phyloP scores from a whole-genome alignment of 2,329 filamentous ascomycete species.

The Sclerotinia glacialis region DNA sequence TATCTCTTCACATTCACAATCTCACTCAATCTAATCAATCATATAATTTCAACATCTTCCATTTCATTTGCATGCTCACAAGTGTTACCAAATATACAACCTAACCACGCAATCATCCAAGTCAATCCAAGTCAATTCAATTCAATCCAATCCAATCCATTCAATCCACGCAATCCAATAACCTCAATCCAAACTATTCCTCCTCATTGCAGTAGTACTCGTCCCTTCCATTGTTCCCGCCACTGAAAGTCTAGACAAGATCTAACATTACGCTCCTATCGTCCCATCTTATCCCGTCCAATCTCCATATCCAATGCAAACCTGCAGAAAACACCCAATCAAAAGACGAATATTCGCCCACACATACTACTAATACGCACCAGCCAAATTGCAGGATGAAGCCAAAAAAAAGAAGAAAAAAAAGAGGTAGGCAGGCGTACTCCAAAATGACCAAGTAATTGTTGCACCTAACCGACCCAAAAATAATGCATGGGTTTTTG shows the following conservation, averaged over 20 bases:
- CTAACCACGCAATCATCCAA: slow-evolving; percentile 9
- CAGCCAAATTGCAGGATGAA: neutral
- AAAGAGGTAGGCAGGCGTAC: neutral
- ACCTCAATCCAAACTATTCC: neutral
- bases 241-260: slow-evolving; percentile 3
- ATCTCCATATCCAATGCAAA: slow-evolving; percentile 1
- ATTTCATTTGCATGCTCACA: neutral
- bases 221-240: neutral
- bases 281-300: neutral
- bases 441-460: slow-evolving; percentile 9
- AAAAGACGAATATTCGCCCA: neutral
- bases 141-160: neutral
- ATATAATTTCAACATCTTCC: neutral
- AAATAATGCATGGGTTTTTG: slow-evolving; percentile 5
- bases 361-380: slow-evolving; percentile 6
- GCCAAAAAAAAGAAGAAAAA: neutral
- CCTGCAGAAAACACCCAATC: neutral
- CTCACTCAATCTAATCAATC: neutral
- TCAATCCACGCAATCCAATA: neutral
- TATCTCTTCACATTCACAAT: neutral
- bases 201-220: neutral
- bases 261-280: slow-evolving; percentile 15
- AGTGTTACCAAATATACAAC: slow-evolving; percentile 12
- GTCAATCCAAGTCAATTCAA: slow-evolving; percentile 1
- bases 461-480: slow-evolving; percentile 3